Evolutionary conservation across 2,329 filamentous ascomycete species (phyloP).

Genomic region (Hysterium pulicare): DNA sequence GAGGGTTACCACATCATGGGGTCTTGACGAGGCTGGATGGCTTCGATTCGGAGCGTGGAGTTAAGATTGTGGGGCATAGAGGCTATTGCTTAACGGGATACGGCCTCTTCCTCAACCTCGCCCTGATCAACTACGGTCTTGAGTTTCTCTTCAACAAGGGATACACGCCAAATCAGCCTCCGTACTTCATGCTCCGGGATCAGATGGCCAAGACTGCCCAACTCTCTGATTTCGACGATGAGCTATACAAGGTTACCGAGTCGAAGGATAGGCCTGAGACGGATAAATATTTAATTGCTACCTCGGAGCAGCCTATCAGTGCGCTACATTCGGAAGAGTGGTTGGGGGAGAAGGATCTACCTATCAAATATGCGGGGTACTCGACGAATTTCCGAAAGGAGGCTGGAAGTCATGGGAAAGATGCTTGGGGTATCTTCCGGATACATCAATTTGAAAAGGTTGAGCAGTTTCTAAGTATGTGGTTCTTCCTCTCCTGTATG

Average conservation of each 20-base stretch:
- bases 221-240: conserved; percentile 94
- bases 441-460: conserved; percentile 91
- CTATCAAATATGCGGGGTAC: conserved; percentile 85
- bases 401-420: conserved; percentile 30
- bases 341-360: conserved; percentile 78
- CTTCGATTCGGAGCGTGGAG: conserved; percentile 87
- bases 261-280: conserved; percentile 75
- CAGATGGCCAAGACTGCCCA: conserved; percentile 98
- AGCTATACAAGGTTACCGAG: conserved; percentile 90
- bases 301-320: conserved; percentile 91
- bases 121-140: conserved; percentile 86
- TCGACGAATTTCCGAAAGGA: conserved; percentile 77
- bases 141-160: conserved; percentile 81
- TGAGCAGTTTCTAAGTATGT: conserved; percentile 29
- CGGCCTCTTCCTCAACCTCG: conserved; percentile 78
- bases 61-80: conserved; percentile 87
- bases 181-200: conserved; percentile 91
- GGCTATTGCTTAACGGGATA: conserved; percentile 90
- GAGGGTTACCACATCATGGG: conserved; percentile 87
- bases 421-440: conserved; percentile 97
- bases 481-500: too few relatives aligned
- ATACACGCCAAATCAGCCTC: conserved; percentile 70
- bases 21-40: conserved; percentile 84
- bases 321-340: conserved; percentile 92
- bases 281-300: conserved; percentile 81